Evolutionary conservation across 192 early-diverging fungal species (phyloP).

Genomic region (Backusella luteola): DNA sequence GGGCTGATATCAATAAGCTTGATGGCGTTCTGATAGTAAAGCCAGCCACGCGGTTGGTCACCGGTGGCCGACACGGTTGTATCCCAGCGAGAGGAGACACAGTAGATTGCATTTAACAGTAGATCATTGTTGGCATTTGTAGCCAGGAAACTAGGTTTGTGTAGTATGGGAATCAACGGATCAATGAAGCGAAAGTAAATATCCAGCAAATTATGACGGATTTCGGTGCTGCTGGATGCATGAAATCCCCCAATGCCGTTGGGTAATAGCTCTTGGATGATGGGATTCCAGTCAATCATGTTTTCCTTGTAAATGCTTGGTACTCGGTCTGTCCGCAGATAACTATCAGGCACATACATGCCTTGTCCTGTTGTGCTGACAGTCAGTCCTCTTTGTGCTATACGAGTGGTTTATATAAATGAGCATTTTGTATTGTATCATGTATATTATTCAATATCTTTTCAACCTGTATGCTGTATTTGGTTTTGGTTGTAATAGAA

Average conservation of each 20-base stretch:
- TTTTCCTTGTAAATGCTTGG: neutral
- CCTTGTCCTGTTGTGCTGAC: conserved; percentile 18
- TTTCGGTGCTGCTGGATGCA: neutral
- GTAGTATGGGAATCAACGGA: conserved; percentile 45
- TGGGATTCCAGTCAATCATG: conserved; percentile 8
- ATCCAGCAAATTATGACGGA: conserved; percentile 23
- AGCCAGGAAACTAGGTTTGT: conserved; percentile 13
- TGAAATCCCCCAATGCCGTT: neutral
- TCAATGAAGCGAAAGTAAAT: conserved; percentile 46
- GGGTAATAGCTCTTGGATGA: neutral
- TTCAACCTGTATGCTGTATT: neutral
- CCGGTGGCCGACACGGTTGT: neutral
- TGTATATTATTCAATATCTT: neutral
- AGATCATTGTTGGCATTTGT: neutral
- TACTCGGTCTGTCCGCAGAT: conserved; percentile 13
- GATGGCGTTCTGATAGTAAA: conserved; percentile 13
- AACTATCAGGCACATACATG: conserved; percentile 14
- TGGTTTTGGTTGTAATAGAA: conserved; percentile 3
- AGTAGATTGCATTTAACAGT: conserved; percentile 10
- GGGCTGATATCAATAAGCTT: conserved; percentile 37
- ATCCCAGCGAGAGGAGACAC: conserved; percentile 11
- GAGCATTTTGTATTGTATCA: too few species aligned
- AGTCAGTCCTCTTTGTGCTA: neutral
- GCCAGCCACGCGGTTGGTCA: conserved; percentile 12
- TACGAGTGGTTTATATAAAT: neutral